Conservation (phyloP, 202 grass and related monocot species). For the Bolboschoenoplectus hybrid region DNA sequence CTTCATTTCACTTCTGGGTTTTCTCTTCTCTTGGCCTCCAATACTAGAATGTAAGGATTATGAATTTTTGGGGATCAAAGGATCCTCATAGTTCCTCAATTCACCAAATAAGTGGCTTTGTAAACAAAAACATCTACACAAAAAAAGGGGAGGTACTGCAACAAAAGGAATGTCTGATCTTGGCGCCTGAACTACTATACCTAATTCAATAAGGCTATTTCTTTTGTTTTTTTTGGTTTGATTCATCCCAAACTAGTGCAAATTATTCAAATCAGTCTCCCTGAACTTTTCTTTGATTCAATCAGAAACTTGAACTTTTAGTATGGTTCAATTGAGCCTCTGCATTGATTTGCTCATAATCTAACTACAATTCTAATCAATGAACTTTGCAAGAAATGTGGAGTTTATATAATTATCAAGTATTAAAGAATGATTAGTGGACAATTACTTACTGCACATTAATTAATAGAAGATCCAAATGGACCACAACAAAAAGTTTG, state of each 20-base stretch:
- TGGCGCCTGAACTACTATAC: not conserved
- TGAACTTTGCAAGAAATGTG: not conserved
- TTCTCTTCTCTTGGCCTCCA: not conserved
- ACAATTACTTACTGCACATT: not conserved
- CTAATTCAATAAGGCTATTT: no score
- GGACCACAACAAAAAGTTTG: not conserved
- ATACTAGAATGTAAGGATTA: not conserved
- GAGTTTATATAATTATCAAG: not conserved
- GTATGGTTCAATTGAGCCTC: no score
- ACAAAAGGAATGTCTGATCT: not conserved
- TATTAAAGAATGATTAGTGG: not conserved
- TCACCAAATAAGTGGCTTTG: not conserved
- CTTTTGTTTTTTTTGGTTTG: no score
- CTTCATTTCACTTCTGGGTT: not conserved
- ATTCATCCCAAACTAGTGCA: no score
- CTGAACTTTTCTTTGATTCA: no score
- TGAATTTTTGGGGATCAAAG: not conserved
- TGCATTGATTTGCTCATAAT: not conserved
- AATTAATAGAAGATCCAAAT: not conserved
- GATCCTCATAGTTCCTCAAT: not conserved
- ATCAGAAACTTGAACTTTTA: no score
- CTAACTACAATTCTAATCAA: no score
- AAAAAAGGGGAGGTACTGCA: not conserved
- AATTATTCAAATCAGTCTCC: no score
- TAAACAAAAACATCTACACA: not conserved